phyloP scores from a whole-genome alignment of 164 flowering plant genomes.

The Berberis vulgaris region DNA sequence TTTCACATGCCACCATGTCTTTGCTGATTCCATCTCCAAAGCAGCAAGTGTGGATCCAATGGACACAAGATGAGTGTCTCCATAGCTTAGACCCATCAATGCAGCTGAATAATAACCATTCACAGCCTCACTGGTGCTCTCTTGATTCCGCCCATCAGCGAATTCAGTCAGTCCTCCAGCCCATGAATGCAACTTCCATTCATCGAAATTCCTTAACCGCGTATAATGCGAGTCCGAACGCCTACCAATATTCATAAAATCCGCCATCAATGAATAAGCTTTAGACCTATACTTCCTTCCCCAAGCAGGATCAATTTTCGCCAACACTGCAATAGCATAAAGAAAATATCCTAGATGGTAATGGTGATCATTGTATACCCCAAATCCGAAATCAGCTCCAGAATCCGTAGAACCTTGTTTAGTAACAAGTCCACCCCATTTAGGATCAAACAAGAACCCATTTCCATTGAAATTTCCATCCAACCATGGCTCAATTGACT shows the following conservation, averaged over 20 bases:
- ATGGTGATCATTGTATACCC: constrained; percentile 86
- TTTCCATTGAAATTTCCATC: constrained; percentile 67
- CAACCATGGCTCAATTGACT: constrained; percentile 78
- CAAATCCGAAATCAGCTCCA: constrained; percentile 90
- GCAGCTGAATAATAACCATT: constrained; percentile 89
- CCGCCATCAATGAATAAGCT: constrained; percentile 74
- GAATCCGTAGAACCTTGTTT: constrained; percentile 57
- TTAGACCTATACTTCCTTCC: constrained; percentile 73
- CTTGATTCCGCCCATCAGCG: constrained; percentile 78
- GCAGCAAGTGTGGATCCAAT: constrained; percentile 66
- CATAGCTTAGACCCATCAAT: constrained; percentile 83
- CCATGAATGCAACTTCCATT: constrained; percentile 91
- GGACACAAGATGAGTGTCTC: constrained; percentile 66
- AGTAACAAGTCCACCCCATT: constrained; percentile 88
- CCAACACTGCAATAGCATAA: constrained; percentile 79
- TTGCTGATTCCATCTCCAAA: constrained; percentile 64
- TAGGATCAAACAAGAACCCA: constrained; percentile 67
- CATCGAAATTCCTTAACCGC: constrained; percentile 71
- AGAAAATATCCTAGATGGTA: constrained; percentile 82
- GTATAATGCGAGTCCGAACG: constrained; percentile 36
- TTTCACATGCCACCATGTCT: constrained; percentile 83
- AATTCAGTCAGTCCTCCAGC: constrained; percentile 80
- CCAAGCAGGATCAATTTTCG: constrained; percentile 78
- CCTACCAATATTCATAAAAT: constrained; percentile 59
- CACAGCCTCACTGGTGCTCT: constrained; percentile 87